phyloP scores from a whole-genome alignment of 495 filamentous ascomycete species.

The Cudoniella acicularis region DNA sequence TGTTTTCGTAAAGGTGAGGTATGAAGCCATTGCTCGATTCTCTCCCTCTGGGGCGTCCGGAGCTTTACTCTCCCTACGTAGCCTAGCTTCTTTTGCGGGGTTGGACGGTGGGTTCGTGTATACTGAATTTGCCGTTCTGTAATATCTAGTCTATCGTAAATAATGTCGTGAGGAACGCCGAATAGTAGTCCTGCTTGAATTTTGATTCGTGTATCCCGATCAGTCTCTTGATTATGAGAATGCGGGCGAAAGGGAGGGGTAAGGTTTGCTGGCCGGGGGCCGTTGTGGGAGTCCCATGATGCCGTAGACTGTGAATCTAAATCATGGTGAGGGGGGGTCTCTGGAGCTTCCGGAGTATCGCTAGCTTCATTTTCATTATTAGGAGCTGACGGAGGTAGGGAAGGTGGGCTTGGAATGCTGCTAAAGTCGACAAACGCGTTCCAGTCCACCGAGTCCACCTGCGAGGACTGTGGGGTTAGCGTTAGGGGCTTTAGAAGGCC shows the following conservation, averaged over 20 bases:
- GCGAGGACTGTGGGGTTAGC: too few species aligned
- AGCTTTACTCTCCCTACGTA: background rate
- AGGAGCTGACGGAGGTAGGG: too few species aligned
- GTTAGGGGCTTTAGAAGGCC: too few species aligned
- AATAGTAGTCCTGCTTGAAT: background rate
- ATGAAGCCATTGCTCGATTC: background rate
- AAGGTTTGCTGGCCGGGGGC: slow-evolving; percentile 5
- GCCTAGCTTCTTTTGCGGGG: background rate
- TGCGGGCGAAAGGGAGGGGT: background rate
- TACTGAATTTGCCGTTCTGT: background rate
- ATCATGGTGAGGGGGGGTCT: too few species aligned
- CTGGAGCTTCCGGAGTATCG: too few species aligned
- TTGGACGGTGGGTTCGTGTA: background rate
- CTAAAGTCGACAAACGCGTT: too few species aligned
- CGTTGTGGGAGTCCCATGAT: background rate
- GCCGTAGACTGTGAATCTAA: background rate
- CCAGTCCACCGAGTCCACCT: too few species aligned
- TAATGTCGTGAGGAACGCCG: background rate
- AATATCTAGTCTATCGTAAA: background rate
- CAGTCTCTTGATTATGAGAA: background rate
- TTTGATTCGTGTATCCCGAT: background rate
- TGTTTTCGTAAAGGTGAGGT: background rate
- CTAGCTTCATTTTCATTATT: background rate
- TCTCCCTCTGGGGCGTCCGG: background rate
- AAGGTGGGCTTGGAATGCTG: too few species aligned